These are phyloP conservation scores for Beauveria australis DNA, from an alignment of 2,329 filamentous ascomycete genomes.

Conservation along the genomic window DNA sequence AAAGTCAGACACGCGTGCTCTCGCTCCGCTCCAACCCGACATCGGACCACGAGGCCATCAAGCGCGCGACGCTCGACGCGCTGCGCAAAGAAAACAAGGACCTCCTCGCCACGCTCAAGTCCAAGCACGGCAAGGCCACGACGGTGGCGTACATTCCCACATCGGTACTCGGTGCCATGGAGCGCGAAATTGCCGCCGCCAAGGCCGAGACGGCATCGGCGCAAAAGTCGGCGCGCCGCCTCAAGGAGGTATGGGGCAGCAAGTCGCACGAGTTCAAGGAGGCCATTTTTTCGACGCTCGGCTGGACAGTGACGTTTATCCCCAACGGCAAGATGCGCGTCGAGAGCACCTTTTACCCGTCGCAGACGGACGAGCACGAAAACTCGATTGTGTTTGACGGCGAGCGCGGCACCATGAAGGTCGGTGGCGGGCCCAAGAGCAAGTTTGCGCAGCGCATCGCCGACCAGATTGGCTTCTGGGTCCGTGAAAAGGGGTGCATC, in stretches of 20 bases:
- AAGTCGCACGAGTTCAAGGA: constrained; percentile 95
- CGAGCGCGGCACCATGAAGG: constrained; percentile 95
- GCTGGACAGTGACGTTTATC: constrained; percentile 92
- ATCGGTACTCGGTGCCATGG: constrained; percentile 65
- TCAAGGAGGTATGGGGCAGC: constrained; percentile 86
- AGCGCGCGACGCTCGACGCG: constrained; percentile 67
- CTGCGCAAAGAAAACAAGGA: constrained; percentile 79
- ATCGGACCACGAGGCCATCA: constrained; percentile 73
- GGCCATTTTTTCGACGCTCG: constrained; percentile 82
- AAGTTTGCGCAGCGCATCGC: constrained; percentile 78
- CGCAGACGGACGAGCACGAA: constrained; percentile 58
- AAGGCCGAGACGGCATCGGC: constrained; percentile 61
- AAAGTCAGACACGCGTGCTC: constrained; percentile 72
- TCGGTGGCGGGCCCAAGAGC: constrained; percentile 80
- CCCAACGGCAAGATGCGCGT: constrained; percentile 95
- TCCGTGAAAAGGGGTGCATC: constrained; percentile 85
- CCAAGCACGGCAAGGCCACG: constrained; percentile 27
- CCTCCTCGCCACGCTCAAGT: constrained; percentile 63
- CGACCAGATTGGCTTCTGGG: constrained; percentile 90
- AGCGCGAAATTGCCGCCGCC: constrained; percentile 66
- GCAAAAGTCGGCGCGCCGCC: constrained; percentile 74
- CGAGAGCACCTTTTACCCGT: constrained; percentile 75
- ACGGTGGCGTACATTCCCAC: constrained; percentile 60
- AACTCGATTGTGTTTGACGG: constrained; percentile 80
- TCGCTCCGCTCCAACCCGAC: constrained; percentile 90